Percentiles rank a stretch among this genome's conserved stretches.
Conservation (phyloP, 805 yeast genomes). For the Candida michaelii region DNA sequence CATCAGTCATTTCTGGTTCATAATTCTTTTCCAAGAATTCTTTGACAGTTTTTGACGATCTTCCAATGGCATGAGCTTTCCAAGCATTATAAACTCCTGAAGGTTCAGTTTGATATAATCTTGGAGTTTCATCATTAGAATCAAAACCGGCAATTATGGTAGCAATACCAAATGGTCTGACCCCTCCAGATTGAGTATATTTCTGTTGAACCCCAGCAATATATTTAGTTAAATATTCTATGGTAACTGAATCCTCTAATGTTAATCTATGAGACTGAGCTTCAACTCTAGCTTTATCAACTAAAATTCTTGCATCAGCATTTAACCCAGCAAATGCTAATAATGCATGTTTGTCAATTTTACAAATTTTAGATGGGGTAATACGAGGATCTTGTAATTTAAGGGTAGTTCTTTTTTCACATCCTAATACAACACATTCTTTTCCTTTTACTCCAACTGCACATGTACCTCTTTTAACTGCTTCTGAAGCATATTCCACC, state of each 20-base stretch:
- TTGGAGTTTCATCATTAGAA: slow-evolving; percentile 75
- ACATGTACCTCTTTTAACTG: slow-evolving; percentile 97
- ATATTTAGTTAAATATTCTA: slow-evolving; percentile 89
- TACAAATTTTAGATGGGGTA: slow-evolving; percentile 91
- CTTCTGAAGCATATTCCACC: slow-evolving; percentile 97
- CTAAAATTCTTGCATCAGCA: slow-evolving; percentile 95
- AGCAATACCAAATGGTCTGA: slow-evolving; percentile 95
- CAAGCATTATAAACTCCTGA: slow-evolving; percentile 96
- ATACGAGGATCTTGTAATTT: slow-evolving; percentile 95
- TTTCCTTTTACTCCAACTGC: slow-evolving; percentile 96
- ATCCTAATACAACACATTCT: slow-evolving; percentile 87
- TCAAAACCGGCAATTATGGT: slow-evolving; percentile 96
- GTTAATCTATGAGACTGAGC: slow-evolving; percentile 93
- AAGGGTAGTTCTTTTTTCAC: slow-evolving; percentile 93
- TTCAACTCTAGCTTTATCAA: slow-evolving; percentile 93
- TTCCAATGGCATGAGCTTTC: slow-evolving; percentile 97
- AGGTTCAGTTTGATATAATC: slow-evolving; percentile 92
- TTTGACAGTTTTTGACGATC: slow-evolving; percentile 91
- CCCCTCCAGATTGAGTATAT: slow-evolving; percentile 98
- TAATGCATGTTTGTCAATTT: slow-evolving; percentile 85
- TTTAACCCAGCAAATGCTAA: slow-evolving; percentile 96
- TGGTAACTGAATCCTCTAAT: slow-evolving; percentile 89
- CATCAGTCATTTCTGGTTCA: slow-evolving; percentile 58
- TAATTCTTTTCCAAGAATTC: slow-evolving; percentile 93
- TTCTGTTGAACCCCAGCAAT: slow-evolving; percentile 98